Base-by-base conservation (phyloP, 805 yeast genomes). In the Danielia oregonensis region DNA sequence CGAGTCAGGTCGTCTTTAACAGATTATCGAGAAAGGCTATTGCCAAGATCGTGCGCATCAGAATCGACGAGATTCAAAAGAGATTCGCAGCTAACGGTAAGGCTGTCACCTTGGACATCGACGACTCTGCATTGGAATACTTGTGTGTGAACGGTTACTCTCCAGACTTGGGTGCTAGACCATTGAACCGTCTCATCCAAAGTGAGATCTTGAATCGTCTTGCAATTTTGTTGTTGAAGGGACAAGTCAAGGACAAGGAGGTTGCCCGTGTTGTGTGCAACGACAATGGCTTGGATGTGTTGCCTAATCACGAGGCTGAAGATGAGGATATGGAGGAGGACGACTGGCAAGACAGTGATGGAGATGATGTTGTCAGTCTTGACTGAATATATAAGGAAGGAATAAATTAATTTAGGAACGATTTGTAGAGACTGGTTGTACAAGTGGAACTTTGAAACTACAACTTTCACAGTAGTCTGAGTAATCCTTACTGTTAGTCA, bases 151-250 rank as follows among this genome's bases (percentile, higher is more conserved):
- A 86, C 50, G 98, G 98, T 32, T 93, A 89, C 65, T 86, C 96
- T 17, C 74, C 82, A 37, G 96, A 91, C 59, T 70, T 93, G 60
- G 98, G 98, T 65, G 98, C 98, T 5, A 77, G 98, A 59, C 98
- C 98, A 39, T 75, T 93, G 65, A 85, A 85, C 69, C 79, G 97
- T 52, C 74, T 93, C 51, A 91, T 93, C 47, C 97, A 93, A 62
- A 75, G 73, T 43, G 93, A 88, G 59, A 74, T 93, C 13, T 78
- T 93, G 59, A 93, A 93, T 65, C 79, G 73, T 53, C 69, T 93
- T 63, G 98, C 98, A 0, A 74, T 93, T n/a, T 74, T 86, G 63
- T 76, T 93, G 32, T 73, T 93, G 49, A 82, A 79, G 57, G 94
- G 94, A 9, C 95, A 89, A 59, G 76, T 93, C 40, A 72, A 68